A percentile compares a stretch with the other conserved stretches of the same genome.
These are phyloP conservation scores for Lenzites betulinus DNA, from an alignment of 768 basidiomycete genomes.

Conservation along the genomic window DNA sequence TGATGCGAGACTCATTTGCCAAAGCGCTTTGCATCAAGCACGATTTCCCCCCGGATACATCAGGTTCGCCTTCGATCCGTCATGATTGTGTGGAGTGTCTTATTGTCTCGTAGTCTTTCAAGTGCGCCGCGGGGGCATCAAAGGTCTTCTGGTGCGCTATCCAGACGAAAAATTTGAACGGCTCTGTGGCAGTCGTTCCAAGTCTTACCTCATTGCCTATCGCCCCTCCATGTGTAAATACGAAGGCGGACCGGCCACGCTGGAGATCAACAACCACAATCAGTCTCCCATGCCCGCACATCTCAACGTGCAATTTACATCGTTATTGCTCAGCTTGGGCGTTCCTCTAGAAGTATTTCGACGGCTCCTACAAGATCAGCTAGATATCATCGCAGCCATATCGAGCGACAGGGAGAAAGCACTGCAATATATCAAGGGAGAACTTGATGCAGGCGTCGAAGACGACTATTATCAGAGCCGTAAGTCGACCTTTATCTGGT, in stretches of 20 bases:
- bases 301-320: slow-evolving; percentile 19
- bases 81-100: background rate
- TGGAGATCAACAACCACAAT: slow-evolving; percentile 22
- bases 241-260: slow-evolving; percentile 16
- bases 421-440: slow-evolving; percentile 13
- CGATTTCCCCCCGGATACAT: slow-evolving; percentile 6
- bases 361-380: slow-evolving; percentile 16
- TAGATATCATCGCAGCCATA: slow-evolving; percentile 19
- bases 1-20: slow-evolving; percentile 24
- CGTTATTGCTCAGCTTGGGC: slow-evolving; percentile 15
- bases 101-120: slow-evolving; percentile 16
- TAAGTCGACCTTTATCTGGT: background rate
- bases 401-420: slow-evolving; percentile 17
- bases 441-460: slow-evolving; percentile 17
- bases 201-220: background rate
- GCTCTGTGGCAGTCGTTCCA: background rate
- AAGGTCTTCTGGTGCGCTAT: slow-evolving; percentile 23
- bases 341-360: slow-evolving; percentile 9
- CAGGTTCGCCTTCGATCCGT: background rate
- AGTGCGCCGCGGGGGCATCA: slow-evolving; percentile 22
- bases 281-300: slow-evolving; percentile 11
- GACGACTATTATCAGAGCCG: slow-evolving; percentile 10
- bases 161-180: slow-evolving; percentile 17
- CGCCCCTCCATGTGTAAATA: slow-evolving; percentile 24
- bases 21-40: slow-evolving; percentile 7